Evolutionary conservation across 352 stramenopile genomes (phyloP).

Genomic region (Phytophthora foliorum): DNA sequence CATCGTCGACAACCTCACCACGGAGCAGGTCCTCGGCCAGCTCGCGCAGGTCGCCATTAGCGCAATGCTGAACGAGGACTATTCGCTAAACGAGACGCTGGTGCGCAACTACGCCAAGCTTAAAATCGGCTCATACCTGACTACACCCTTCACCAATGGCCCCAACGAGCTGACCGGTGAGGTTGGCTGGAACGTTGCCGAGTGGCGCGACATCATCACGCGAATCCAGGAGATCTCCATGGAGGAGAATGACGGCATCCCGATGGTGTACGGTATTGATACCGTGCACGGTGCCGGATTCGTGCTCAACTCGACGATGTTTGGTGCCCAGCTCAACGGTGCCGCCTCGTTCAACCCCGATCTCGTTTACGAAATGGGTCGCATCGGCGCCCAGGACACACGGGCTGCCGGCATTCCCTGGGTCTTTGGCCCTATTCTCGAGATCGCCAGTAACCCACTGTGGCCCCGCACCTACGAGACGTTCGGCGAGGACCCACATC

Average conservation of each 20-base stretch:
- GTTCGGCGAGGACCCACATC: conserved; percentile 90
- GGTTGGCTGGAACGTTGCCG: conserved; percentile 49
- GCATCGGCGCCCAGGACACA: conserved; percentile 80
- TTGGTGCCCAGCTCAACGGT: conserved; percentile 86
- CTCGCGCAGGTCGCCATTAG: conserved; percentile 30
- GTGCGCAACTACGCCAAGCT: conserved; percentile 76
- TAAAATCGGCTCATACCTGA: conserved; percentile 89
- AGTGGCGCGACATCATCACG: conserved; percentile 77
- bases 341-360: conserved; percentile 87
- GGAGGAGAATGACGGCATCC: conserved; percentile 54
- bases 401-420: conserved; percentile 83
- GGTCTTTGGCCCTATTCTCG: conserved; percentile 87
- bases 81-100: conserved; percentile 58
- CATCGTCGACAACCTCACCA: conserved; percentile 36
- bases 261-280: conserved; percentile 88
- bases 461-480: conserved; percentile 92
- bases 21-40: conserved; percentile 28
- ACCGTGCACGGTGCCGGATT: conserved; percentile 89
- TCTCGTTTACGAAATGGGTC: conserved; percentile 64
- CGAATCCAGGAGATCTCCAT: conserved; percentile 80
- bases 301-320: conserved; percentile 75
- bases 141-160: conserved; percentile 30
- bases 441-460: conserved; percentile 80
- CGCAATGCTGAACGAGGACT: conserved; percentile 33
- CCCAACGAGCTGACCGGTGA: conserved; percentile 32